Evolutionary conservation across 139 green algal genomes (phyloP), one percentile per base, ranked within the genome.

Genomic region (Eudorina sp.): DNA sequence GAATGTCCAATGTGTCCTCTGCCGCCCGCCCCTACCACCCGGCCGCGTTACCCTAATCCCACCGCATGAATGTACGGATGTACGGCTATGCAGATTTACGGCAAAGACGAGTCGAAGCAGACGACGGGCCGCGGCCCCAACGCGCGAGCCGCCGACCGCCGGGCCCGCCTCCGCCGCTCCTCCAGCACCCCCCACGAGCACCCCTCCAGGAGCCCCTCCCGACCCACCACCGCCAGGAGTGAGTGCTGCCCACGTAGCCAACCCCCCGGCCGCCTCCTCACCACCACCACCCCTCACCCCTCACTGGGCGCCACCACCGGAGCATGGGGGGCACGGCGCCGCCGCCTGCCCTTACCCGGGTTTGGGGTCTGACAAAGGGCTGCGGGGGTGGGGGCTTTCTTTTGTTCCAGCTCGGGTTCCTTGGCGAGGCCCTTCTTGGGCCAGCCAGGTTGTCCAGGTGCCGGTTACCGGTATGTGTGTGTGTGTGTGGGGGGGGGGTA

Each of bases 61-160:
- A n/a, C n/a, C n/a, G n/a, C n/a, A n/a, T n/a, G n/a, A n/a, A n/a
- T 34, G 55, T 68, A 18, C 55, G 55, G 14, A 13, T 55, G 48
- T 55, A 34, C 62, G n/a, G n/a, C 14, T 27, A 76, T 45, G 0
- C 45, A 88, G 82, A 58, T 88, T 2, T 88, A 88, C 66, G 82
- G 82, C 66, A 79, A 70, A 36, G 82, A 88, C 13, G 82, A 88
- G 82, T 69, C 46, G 3, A 53, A 70, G 66, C 82, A 88, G 53
- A 85, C 78, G 38, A 85, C 78, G 40, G 78, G 78, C 55, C 62
- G 62, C 38, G 16, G 40, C 38, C 53, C 53, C 38, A 40, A n/a
- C n/a, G n/a, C n/a, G n/a, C n/a, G 38, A 25, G 53, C 77, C 36
- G 27, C 58, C 38, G 40, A 40, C 41, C 53, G 13, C n/a, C 16